Base-by-base conservation (phyloP, 1,139 yeast species). In the Taiozyma onychis region DNA sequence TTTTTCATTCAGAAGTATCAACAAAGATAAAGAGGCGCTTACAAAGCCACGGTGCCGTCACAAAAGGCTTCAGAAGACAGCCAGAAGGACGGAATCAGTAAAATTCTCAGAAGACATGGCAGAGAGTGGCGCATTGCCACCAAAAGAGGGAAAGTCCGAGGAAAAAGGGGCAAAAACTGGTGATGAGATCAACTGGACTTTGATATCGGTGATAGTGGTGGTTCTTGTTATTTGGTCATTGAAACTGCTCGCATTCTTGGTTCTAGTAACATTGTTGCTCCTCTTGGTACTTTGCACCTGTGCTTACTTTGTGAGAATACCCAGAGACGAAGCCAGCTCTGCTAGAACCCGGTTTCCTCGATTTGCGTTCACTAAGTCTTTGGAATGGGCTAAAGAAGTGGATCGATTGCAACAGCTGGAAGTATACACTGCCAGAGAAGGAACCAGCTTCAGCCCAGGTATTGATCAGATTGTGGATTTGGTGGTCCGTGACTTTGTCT, bases 401-500 rank as follows among this genome's bases (percentile, higher is more conserved):
- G 46, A 49, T 39, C 10, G 22, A 5, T n/a, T 58, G 43, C 48
- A 46, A 30, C 48, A 13, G 30, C 39, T 35, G 5, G 51, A 55
- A 9, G 5, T 18, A 44, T 48, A 10, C 22, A 21, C 3, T 43
- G 48, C 49, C 1, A 43, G 35, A 6, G 42, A 47, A 30, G 47
- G 51, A 1, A 42, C 56, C 1, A 41, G 41, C 1, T 52, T 85
- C 14, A 80, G 85, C 3, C 76, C 74, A 45, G 74, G 81, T 0
- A 50, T 86, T 2, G 79, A 80, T 41, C 75, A 72, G 4, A 66
- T 89, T 9, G 67, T 85, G 2, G 72, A 74, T 39, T 65, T 78
- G 27, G 70, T 88, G 1, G 57, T 85, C 2, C 65, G 78, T 13
- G 86, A 83, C 55, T 89, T 86, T 63, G 74, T 90, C 2, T 64